phyloP scores from a whole-genome alignment of 257 asterid genomes.

The Scutellaria galericulata region DNA sequence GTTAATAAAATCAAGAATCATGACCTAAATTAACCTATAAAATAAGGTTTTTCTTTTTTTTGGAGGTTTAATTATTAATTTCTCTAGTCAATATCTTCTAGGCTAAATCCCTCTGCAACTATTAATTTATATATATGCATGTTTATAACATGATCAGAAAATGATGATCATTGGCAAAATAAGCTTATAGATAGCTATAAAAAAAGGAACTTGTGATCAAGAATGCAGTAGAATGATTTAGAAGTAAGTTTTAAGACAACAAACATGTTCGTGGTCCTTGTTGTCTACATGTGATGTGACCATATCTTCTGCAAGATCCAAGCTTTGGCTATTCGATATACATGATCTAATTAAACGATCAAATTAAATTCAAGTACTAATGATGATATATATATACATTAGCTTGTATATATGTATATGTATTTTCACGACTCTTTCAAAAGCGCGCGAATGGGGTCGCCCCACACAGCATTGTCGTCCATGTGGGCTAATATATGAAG shows the following conservation, averaged over 20 bases:
- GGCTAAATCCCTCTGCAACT: too few species aligned
- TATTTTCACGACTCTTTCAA: background rate
- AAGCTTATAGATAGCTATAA: background rate
- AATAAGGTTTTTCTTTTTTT: slow-evolving; percentile 1
- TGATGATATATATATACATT: too few species aligned
- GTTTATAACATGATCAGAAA: background rate
- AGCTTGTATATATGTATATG: too few species aligned
- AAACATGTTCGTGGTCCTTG: slow-evolving; percentile 46
- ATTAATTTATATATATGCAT: too few species aligned
- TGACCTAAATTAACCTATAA: slow-evolving; percentile 27
- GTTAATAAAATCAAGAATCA: slow-evolving; percentile 26
- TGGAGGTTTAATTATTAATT: too few species aligned
- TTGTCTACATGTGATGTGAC: slow-evolving; percentile 47
- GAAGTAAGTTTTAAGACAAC: slow-evolving; percentile 33
- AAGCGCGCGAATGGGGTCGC: slow-evolving; percentile 46
- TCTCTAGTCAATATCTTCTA: too few species aligned
- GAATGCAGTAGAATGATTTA: slow-evolving; percentile 32
- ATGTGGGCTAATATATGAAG: slow-evolving; percentile 29
- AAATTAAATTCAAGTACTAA: too few species aligned
- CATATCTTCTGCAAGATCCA: slow-evolving; percentile 51
- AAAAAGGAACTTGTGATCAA: background rate
- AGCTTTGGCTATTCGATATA: slow-evolving; percentile 36
- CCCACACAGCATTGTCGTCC: slow-evolving; percentile 39
- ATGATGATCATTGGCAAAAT: background rate
- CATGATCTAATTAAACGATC: too few species aligned